These are phyloP conservation scores for Plasmodium adleri DNA, from an alignment of 169 alveolate species.

Conservation along the genomic window DNA sequence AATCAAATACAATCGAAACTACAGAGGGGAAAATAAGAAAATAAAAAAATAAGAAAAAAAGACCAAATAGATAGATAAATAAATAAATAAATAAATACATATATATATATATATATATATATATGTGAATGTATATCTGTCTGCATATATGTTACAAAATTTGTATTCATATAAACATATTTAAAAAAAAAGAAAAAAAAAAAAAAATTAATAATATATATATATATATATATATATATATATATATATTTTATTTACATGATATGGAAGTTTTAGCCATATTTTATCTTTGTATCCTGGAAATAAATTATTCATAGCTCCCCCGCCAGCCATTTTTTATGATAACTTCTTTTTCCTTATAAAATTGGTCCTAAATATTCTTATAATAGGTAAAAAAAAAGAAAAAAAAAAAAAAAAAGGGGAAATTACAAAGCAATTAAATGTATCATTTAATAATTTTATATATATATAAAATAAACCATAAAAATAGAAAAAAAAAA, in stretches of 20 bases:
- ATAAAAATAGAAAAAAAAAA: too few species aligned
- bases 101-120: neutral
- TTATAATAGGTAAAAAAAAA: neutral
- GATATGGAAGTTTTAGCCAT: constrained; percentile 88
- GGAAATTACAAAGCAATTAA: constrained; percentile 6
- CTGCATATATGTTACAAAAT: neutral
- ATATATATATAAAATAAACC: too few species aligned
- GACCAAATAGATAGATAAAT: too few species aligned
- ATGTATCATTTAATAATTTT: constrained; percentile 30
- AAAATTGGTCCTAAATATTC: neutral
- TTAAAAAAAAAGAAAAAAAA: too few species aligned
- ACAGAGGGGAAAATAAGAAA: neutral
- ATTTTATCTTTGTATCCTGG: constrained; percentile 91
- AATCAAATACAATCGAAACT: constrained; percentile 79
- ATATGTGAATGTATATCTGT: neutral
- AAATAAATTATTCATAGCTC: constrained; percentile 88
- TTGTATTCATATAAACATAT: too few species aligned
- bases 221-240: too few species aligned
- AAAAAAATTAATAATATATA: too few species aligned
- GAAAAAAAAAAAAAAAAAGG: neutral
- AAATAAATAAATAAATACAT: too few species aligned
- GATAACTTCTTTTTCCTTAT: neutral
- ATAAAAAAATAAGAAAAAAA: neutral
- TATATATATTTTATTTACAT: constrained; percentile 74
- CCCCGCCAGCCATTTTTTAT: constrained; percentile 87